Percentiles rank a stretch among this genome's conserved stretches.
phyloP scores from a whole-genome alignment of 2,329 filamentous ascomycete genomes.

The Ploettnerulaceae sp. region DNA sequence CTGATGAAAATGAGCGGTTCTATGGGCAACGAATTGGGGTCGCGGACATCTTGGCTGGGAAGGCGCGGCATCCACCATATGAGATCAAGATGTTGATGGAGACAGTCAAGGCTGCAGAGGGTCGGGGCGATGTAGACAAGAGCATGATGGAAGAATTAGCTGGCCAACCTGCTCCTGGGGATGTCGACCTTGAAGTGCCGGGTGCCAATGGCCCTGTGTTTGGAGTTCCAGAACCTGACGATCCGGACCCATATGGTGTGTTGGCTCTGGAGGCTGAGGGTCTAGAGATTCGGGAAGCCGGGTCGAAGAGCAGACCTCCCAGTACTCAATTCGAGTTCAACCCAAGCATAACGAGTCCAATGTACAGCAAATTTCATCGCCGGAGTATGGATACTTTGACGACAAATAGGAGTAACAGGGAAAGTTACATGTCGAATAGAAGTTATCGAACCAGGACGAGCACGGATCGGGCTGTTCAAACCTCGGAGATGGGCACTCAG shows the following conservation, averaged over 20 bases:
- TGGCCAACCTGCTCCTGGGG: conserved; percentile 67
- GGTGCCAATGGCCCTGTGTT: conserved; percentile 49
- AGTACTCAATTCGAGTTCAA: conserved; percentile 81
- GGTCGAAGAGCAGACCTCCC: conserved; percentile 64
- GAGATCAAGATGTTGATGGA: conserved; percentile 49
- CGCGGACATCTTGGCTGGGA: conserved; percentile 51
- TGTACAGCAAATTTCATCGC: conserved; percentile 51
- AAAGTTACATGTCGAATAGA: conserved; percentile 69
- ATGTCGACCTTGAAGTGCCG: conserved; percentile 53
- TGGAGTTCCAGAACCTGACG: conserved; percentile 71
- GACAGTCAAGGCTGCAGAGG: conserved; percentile 84
- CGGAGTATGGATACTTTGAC: conserved; percentile 63
- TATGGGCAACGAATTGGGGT: conserved; percentile 65
- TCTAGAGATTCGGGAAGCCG: conserved; percentile 86
- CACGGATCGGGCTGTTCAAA: conserved; percentile 62
- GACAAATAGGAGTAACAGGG: conserved; percentile 56
- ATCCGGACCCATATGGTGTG: conserved; percentile 90
- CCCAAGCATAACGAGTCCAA: conserved; percentile 69
- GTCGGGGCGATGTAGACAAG: conserved; percentile 69
- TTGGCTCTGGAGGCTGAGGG: conserved; percentile 87
- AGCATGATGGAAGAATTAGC: conserved; percentile 59
- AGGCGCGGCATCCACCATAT: conserved; percentile 29
- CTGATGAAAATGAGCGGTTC: conserved; percentile 83
- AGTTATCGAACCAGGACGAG: conserved; percentile 42
- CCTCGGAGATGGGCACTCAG: conserved; percentile 60